Base-by-base conservation (phyloP, 345 rosid species). In the Passiflora organensis region DNA sequence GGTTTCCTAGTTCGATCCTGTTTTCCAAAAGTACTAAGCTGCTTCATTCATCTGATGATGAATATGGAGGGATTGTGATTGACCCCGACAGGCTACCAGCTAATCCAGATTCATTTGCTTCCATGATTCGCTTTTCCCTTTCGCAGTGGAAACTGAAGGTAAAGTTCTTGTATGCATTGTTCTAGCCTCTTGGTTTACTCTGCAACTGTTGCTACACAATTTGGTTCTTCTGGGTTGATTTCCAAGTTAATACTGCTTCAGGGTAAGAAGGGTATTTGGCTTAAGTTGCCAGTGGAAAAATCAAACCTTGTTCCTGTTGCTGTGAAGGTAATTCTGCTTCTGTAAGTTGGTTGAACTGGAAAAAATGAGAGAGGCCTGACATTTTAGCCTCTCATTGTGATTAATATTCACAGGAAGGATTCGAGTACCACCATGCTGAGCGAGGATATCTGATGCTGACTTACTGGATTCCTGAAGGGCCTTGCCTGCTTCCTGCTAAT, bases 181-280 rank as follows among this genome's bases (percentile, higher is more conserved):
- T 41, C 3, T 41, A 12, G 43, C n/a, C 15, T 15, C 43, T 41
- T 41, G 9, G 1, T 11, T 28, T 28, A 15, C 39, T 32, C n/a
- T 28, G 54, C 15, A 24, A 20, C 4, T 48, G 34, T 0, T 48
- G 51, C 16, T 48, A 24, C 19, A 2, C 25, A 21, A 22, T 13
- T 48, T 48, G 25, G 24, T 28, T 13, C 3, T 28, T 8, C 8
- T 28, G 34, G 8, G 5, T 28, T 28, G 34, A 28, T 28, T 28
- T 28, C n/a, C 34, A 28, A 28, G 34, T 28, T 28, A 28, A 28
- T 52, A 22, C 43, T 24, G 48, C 53, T 75, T 68, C 60, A 86
- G 95, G 93, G 77, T 17, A 89, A 81, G 83, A 86, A 88, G 62
- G 95, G 94, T 64, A 64, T 93, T 66, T 93, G 96, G 96, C 80